A percentile compares a stretch with the other conserved stretches of the same genome.
Evolutionary conservation across 164 flowering plant genomes (phyloP).

Genomic region (Taxillus chinensis): DNA sequence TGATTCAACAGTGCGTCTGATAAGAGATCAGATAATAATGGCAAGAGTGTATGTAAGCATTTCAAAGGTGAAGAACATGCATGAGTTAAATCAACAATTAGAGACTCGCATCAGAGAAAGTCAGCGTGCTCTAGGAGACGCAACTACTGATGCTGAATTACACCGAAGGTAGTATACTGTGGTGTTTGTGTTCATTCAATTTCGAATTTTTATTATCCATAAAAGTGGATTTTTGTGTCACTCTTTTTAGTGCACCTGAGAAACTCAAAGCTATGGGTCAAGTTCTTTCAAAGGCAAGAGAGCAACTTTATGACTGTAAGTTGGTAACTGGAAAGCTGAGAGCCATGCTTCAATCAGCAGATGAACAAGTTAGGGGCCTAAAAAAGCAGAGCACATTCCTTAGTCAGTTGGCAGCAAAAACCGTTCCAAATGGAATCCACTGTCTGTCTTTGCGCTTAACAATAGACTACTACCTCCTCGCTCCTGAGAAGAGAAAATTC

Average conservation of each 20-base stretch:
- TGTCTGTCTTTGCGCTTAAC: slow-evolving; percentile 94
- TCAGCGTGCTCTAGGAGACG: slow-evolving; percentile 83
- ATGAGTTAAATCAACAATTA: slow-evolving; percentile 51
- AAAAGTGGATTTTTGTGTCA: neutral
- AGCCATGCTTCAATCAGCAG: slow-evolving; percentile 98
- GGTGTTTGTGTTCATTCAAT: neutral
- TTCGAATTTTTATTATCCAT: slow-evolving; percentile 1
- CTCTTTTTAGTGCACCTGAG: slow-evolving; percentile 54
- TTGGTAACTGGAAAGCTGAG: slow-evolving; percentile 84
- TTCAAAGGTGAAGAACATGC: slow-evolving; percentile 72
- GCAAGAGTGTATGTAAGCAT: slow-evolving; percentile 83
- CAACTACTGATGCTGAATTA: slow-evolving; percentile 71
- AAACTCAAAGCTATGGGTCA: slow-evolving; percentile 91
- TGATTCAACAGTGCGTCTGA: slow-evolving; percentile 82
- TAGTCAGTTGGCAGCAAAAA: slow-evolving; percentile 95
- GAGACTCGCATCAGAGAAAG: slow-evolving; percentile 71
- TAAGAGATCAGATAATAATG: slow-evolving; percentile 95
- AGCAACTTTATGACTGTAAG: slow-evolving; percentile 79
- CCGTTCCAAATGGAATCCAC: slow-evolving; percentile 92
- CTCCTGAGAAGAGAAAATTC: slow-evolving; percentile 76
- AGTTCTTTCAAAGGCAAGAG: slow-evolving; percentile 74
- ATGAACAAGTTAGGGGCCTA: slow-evolving; percentile 89
- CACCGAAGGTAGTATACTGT: slow-evolving; percentile 43
- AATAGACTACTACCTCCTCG: slow-evolving; percentile 82
- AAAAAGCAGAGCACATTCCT: slow-evolving; percentile 98